Conservation (phyloP, 108 stramenopile species). For the Asterionellopsis glacialis region DNA sequence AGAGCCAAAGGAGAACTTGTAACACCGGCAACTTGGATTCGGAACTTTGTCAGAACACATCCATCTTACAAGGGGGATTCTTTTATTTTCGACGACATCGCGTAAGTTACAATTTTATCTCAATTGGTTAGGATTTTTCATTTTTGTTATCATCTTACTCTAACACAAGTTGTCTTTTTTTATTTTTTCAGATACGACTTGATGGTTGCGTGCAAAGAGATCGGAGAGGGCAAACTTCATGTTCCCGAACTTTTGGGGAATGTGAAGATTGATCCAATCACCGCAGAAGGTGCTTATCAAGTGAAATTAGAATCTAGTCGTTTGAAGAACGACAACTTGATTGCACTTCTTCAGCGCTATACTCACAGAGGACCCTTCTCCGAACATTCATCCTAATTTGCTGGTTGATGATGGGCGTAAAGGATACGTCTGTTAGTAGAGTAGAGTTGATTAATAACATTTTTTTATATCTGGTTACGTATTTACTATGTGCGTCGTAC, state of each 20-base stretch:
- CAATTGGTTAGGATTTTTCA: neutral
- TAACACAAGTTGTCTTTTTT: conserved; percentile 2
- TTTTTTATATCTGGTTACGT: too few relatives aligned
- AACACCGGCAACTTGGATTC: conserved; percentile 95
- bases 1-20: conserved; percentile 89
- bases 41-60: conserved; percentile 88
- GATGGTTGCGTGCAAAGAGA: conserved; percentile 80
- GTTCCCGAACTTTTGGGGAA: conserved; percentile 78
- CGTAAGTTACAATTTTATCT: conserved; percentile 35
- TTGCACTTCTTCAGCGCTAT: conserved; percentile 61
- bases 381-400: too few relatives aligned
- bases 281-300: conserved; percentile 73
- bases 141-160: conserved; percentile 2
- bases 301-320: conserved; percentile 69
- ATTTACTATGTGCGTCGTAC: too few relatives aligned
- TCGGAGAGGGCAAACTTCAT: conserved; percentile 78
- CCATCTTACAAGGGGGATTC: conserved; percentile 93
- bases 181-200: conserved; percentile 56
- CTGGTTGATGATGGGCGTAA: too few relatives aligned
- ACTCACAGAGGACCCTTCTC: conserved; percentile 30
- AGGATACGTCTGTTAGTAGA: too few relatives aligned
- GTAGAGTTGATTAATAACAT: too few relatives aligned
- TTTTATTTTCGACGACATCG: conserved; percentile 87
- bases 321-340: conserved; percentile 56
- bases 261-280: conserved; percentile 64